A percentile compares a stretch with the other conserved stretches of the same genome.
phyloP scores from a whole-genome alignment of 331 rosid genomes.

The Cydonia oblonga region DNA sequence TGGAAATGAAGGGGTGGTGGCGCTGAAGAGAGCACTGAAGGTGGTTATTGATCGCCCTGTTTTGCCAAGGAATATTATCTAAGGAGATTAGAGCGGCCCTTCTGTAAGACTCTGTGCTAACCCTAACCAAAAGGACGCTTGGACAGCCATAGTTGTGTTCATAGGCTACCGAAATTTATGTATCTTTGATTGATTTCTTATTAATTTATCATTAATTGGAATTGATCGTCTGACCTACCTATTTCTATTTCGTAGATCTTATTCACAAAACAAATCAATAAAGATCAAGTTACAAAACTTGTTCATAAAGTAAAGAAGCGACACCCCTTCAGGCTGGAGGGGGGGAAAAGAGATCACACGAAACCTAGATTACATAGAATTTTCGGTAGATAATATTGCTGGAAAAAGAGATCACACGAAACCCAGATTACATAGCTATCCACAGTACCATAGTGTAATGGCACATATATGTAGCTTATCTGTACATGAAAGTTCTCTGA shows the following conservation, averaged over 20 bases:
- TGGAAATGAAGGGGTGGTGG: constrained; percentile 28
- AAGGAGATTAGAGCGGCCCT: not conserved
- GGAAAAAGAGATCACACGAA: not conserved
- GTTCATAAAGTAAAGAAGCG: not conserved
- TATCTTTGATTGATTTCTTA: not conserved
- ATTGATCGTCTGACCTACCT: not conserved
- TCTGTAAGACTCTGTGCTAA: not conserved
- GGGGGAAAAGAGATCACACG: not conserved
- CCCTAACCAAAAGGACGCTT: not conserved
- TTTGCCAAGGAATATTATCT: not conserved
- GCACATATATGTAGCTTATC: too few relatives aligned
- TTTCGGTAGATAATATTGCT: not conserved
- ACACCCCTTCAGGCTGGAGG: not conserved
- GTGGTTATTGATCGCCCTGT: constrained; percentile 26
- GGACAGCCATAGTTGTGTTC: not conserved
- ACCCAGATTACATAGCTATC: not conserved
- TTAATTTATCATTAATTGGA: not conserved
- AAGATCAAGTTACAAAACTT: not conserved
- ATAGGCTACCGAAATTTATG: not conserved
- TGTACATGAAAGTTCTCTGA: too few relatives aligned
- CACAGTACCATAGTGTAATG: too few relatives aligned
- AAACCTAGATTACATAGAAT: not conserved
- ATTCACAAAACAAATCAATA: not conserved
- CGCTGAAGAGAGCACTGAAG: constrained; percentile 41
- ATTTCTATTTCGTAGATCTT: not conserved